Evolutionary conservation across 1,284 basidiomycete genomes (phyloP).

Genomic region (Hymenochaete sp.): DNA sequence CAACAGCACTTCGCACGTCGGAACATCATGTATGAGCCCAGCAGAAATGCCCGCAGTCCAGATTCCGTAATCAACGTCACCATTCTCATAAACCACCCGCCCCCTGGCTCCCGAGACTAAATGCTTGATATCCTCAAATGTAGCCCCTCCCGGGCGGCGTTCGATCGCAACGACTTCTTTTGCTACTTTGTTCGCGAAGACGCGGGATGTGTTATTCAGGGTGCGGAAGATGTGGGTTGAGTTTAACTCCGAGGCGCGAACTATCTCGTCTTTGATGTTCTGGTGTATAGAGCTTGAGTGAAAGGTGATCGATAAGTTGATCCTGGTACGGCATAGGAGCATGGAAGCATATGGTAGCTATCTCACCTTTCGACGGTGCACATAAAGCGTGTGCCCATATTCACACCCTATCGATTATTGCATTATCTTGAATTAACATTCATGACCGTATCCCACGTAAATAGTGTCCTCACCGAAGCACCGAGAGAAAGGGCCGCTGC

Average conservation of each 20-base stretch:
- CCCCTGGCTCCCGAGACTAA: conserved; percentile 55
- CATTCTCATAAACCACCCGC: conserved; percentile 72
- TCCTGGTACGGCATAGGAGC: too few relatives aligned
- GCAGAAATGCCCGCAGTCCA: conserved; percentile 78
- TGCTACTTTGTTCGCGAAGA: conserved; percentile 81
- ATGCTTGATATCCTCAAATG: conserved; percentile 80
- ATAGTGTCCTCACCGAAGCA: conserved; percentile 49
- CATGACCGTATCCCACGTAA: neutral
- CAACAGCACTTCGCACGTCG: conserved; percentile 74
- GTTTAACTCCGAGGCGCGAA: conserved; percentile 74
- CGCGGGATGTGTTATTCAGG: conserved; percentile 79
- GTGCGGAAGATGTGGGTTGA: conserved; percentile 88
- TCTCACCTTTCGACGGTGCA: conserved; percentile 65
- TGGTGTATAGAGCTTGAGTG: conserved; percentile 69
- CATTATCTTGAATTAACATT: conserved; percentile 32
- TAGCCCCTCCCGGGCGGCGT: conserved; percentile 70
- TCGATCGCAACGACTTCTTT: conserved; percentile 79
- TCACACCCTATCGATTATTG: conserved; percentile 55
- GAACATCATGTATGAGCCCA: conserved; percentile 83
- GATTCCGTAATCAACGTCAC: conserved; percentile 82
- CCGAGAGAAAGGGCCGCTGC: conserved; percentile 79
- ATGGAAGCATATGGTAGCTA: neutral
- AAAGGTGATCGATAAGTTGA: conserved; percentile 7
- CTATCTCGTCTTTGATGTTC: conserved; percentile 86
- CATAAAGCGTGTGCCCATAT: conserved; percentile 76